Base-by-base conservation (phyloP, 768 basidiomycete species). In the Hygrocybe coccinea region DNA sequence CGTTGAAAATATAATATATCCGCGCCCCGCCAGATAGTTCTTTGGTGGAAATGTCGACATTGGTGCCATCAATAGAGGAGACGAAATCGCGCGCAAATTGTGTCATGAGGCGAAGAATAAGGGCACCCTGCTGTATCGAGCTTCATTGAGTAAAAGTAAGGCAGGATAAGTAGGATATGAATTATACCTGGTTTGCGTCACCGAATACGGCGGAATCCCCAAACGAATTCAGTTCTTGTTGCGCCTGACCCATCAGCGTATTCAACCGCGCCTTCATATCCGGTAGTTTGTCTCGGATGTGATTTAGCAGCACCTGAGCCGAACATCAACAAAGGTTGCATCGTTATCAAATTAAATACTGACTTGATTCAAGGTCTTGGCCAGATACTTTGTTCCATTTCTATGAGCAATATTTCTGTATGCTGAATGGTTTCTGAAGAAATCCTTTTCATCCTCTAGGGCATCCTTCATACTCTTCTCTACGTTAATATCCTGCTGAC, bases 1-100 rank as follows among this genome's bases (percentile, higher is more conserved):
- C 97, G 68, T 98, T 93, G 81, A 99, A 99, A 68, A 99, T 98
- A 75, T 98, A 98, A 73, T 98, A 98, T 72, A 99, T 93, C 52
- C 97, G 83, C 21, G 97, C 97, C 45, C 97, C 97, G 39, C 97
- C 97, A 5, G 91, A 97, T 14, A 99, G 84, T 68, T 99, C 97
- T 68, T 99, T 99, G 0, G 97, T 99, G 1, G 93, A 95, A 64
- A 98, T 89, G 59, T 97, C 91, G 37, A 95, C 81, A 54, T 92
- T 92, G 12, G 94, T 97, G 54, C 97, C 97, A 62, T 99, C 97
- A 62, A 99, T 97, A 12, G 94, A 95, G 0, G 95, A 87, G 51
- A 98, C 81, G 59, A 97, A 99, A 74, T 99, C 97, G 49, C 91
- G 85, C 2, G 94, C 95, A 63, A 98, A 99, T 72, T 94, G 92